These are phyloP conservation scores for Russula olivacea DNA, from an alignment of 768 basidiomycete genomes.

Conservation along the genomic window DNA sequence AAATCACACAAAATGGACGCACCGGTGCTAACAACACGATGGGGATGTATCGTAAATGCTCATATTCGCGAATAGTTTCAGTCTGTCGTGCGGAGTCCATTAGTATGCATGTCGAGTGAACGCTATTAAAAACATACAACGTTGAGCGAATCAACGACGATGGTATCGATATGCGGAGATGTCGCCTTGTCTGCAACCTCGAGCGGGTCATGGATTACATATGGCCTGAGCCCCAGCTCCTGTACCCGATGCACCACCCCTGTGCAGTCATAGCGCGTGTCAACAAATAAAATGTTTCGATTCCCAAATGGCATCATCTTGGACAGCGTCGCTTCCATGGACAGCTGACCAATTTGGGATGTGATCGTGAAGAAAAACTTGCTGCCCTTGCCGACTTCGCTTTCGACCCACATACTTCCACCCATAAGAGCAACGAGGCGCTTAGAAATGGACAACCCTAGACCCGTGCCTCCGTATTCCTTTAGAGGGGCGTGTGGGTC, in stretches of 20 bases:
- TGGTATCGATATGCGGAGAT: slow-evolving; percentile 88
- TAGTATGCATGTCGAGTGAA: slow-evolving; percentile 1
- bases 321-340: slow-evolving; percentile 61
- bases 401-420: slow-evolving; percentile 98
- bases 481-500: slow-evolving; percentile 30
- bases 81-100: slow-evolving; percentile 45
- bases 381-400: slow-evolving; percentile 86
- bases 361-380: slow-evolving; percentile 97
- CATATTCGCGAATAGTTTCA: slow-evolving; percentile 83
- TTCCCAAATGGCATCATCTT: slow-evolving; percentile 87
- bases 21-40: slow-evolving; percentile 82
- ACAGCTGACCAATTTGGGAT: slow-evolving; percentile 70
- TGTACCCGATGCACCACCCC: slow-evolving; percentile 71
- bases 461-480: slow-evolving; percentile 97
- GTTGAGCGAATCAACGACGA: slow-evolving; percentile 84
- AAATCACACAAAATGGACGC: slow-evolving; percentile 16
- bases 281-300: slow-evolving; percentile 86
- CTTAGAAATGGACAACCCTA: slow-evolving; percentile 96
- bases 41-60: slow-evolving; percentile 94
- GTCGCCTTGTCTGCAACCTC: slow-evolving; percentile 77
- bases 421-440: slow-evolving; percentile 94
- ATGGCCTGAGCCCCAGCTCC: slow-evolving; percentile 74
- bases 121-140: slow-evolving; percentile 51
- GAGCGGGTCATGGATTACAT: slow-evolving; percentile 69
- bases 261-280: slow-evolving; percentile 71